Base-by-base conservation (phyloP, 139 green algal species). In the Edaphochlamys debaryana region DNA sequence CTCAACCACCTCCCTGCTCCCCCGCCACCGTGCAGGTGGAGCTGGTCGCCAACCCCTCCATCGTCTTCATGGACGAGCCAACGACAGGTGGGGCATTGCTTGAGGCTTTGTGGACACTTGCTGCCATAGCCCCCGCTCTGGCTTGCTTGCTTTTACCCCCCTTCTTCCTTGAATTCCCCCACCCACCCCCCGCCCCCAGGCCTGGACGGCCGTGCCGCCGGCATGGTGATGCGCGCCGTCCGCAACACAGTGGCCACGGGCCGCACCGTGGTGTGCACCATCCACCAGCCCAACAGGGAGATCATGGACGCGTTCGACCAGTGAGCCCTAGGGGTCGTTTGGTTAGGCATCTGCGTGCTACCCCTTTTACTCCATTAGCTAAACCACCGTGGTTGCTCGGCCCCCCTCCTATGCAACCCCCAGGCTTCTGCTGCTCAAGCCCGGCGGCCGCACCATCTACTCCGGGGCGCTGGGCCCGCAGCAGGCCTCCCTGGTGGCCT, bases 251-350 rank as follows among this genome's bases (percentile, higher is more conserved):
- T 89, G 32, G 77, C 90, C 66, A 93, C 87, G 2, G 93, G 93
- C 41, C 91, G 95, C 64, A 98, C 96, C 9, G 91, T 98, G 20
- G 94, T 98, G 40, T 94, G 94, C 73, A 98, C 96, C 75, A 98
- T 98, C 79, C 96, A 98, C 87, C 96, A 98, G 87, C 95, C 95
- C 42, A 89, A 75, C 68, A 89, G 94, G n/a, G 87, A 93, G 32
- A 95, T 95, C 69, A 93, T 95, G 76, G 86, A 92, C 83, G 13
- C 30, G 20, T 79, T 85, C 19, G 79, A 80, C 29, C 58, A 80
- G 71, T 79, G 71, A 79, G 71, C 52, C 22, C n/a, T n/a, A n/a
- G 52, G 15, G 52, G n/a, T n/a, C n/a, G n/a, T n/a, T n/a, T n/a
- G n/a, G n/a, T n/a, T n/a, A n/a, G n/a, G n/a, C n/a, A n/a, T n/a